Evolutionary conservation across 2,329 filamentous ascomycete species (phyloP).

Genomic region (Botrytis deweyae): DNA sequence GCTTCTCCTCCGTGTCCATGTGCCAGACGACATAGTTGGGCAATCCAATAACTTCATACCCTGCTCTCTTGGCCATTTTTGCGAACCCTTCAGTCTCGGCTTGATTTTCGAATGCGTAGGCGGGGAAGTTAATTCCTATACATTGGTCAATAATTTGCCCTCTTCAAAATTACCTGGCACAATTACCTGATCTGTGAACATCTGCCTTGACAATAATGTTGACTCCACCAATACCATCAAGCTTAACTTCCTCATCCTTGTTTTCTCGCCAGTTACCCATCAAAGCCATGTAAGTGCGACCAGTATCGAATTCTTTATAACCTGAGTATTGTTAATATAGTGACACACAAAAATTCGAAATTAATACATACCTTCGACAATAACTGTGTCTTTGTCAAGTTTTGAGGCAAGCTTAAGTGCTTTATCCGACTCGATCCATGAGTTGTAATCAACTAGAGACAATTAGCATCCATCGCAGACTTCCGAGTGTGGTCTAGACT

Average conservation of each 20-base stretch:
- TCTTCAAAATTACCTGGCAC: background rate
- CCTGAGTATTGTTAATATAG: slow-evolving; percentile 49
- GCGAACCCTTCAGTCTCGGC: slow-evolving; percentile 98
- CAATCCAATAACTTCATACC: slow-evolving; percentile 86
- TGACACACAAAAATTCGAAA: background rate
- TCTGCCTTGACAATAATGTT: slow-evolving; percentile 98
- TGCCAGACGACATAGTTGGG: slow-evolving; percentile 99
- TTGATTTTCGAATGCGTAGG: slow-evolving; percentile 97
- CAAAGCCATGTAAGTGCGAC: slow-evolving; percentile 81
- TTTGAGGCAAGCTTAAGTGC: slow-evolving; percentile 70
- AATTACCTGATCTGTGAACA: slow-evolving; percentile 85
- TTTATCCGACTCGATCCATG: slow-evolving; percentile 92
- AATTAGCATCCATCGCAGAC: slow-evolving; percentile 25
- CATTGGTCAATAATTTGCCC: slow-evolving; percentile 32
- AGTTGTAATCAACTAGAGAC: slow-evolving; percentile 88
- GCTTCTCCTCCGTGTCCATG: slow-evolving; percentile 93
- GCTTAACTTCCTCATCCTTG: slow-evolving; percentile 86
- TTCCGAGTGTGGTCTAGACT: slow-evolving; percentile 43
- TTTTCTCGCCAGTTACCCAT: slow-evolving; percentile 93
- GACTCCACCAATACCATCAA: slow-evolving; percentile 95
- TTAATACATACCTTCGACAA: slow-evolving; percentile 71
- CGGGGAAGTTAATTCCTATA: slow-evolving; percentile 92
- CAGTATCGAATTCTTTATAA: slow-evolving; percentile 91
- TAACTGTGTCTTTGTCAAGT: slow-evolving; percentile 75
- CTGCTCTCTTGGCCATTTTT: slow-evolving; percentile 96